A percentile compares a stretch with the other conserved stretches of the same genome.
phyloP scores from a whole-genome alignment of 2,329 filamentous ascomycete genomes.

The Colletotrichum magnum region DNA sequence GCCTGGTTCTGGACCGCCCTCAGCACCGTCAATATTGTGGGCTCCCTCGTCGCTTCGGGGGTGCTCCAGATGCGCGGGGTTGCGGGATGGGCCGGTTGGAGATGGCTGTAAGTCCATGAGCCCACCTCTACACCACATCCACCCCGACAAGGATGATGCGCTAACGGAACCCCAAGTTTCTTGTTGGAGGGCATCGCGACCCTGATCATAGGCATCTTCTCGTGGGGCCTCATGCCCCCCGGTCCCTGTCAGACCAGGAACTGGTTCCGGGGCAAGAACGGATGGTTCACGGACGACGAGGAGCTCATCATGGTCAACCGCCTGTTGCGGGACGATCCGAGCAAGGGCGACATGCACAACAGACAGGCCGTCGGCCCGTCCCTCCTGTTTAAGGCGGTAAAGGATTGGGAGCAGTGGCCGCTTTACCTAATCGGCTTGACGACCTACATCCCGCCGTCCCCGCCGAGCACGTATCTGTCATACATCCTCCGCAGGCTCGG shows the following conservation, averaged over 20 bases:
- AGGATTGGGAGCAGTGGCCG: constrained; percentile 74
- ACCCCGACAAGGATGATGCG: too few relatives aligned
- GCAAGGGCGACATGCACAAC: constrained; percentile 74
- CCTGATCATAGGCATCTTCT: constrained; percentile 58
- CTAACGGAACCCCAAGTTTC: constrained; percentile 50
- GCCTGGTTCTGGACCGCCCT: constrained; percentile 50
- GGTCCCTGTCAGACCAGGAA: constrained; percentile 65
- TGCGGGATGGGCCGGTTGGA: constrained; percentile 55
- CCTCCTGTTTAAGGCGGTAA: constrained; percentile 64
- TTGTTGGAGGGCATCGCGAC: constrained; percentile 65
- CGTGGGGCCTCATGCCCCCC: constrained; percentile 61
- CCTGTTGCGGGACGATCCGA: constrained; percentile 71
- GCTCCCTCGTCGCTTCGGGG: constrained; percentile 62
- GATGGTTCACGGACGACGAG: constrained; percentile 74
- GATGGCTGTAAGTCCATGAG: constrained; percentile 52
- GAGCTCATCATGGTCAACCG: constrained; percentile 75
- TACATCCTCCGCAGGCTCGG: constrained; percentile 59
- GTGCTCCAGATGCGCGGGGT: constrained; percentile 54
- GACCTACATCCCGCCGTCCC: constrained; percentile 57
- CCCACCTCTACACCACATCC: neutral
- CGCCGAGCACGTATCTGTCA: constrained; percentile 61
- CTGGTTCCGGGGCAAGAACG: constrained; percentile 70
- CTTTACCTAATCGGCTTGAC: constrained; percentile 68
- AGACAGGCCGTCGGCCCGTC: constrained; percentile 59
- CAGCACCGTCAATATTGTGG: constrained; percentile 49